These are phyloP conservation scores for Ophiostoma ips DNA, from an alignment of 2,329 filamentous ascomycete genomes.

Conservation along the genomic window DNA sequence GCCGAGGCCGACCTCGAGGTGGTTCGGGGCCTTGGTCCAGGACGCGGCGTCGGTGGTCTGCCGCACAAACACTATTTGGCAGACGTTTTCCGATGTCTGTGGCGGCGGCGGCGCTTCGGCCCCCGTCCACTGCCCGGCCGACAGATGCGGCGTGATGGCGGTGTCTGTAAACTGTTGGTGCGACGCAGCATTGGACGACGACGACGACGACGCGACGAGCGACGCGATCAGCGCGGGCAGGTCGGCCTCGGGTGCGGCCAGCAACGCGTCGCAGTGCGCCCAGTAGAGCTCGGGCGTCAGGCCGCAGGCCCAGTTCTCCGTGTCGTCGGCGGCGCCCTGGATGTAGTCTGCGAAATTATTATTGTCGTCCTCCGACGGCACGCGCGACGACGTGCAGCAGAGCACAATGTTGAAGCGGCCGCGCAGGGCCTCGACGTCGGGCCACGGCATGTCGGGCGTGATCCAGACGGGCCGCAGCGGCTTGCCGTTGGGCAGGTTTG, in stretches of 20 bases:
- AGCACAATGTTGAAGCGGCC: slow-evolving; percentile 57
- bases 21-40: slow-evolving; percentile 24
- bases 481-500: slow-evolving; percentile 41
- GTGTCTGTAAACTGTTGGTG: background rate
- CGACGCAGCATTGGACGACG: background rate
- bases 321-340: slow-evolving; percentile 89
- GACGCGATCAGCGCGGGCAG: slow-evolving; percentile 34
- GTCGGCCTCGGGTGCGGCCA: slow-evolving; percentile 52
- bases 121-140: slow-evolving; percentile 13
- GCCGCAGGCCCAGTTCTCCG: slow-evolving; percentile 79
- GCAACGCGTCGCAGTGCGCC: slow-evolving; percentile 46
- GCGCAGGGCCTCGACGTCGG: slow-evolving; percentile 18
- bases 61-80: slow-evolving; percentile 28
- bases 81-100: background rate
- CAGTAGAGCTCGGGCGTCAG: slow-evolving; percentile 73
- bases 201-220: slow-evolving; percentile 23
- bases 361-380: slow-evolving; percentile 48
- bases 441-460: slow-evolving; percentile 26
- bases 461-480: slow-evolving; percentile 72
- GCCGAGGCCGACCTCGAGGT: slow-evolving; percentile 49
- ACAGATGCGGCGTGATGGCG: slow-evolving; percentile 15
- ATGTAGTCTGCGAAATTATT: slow-evolving; percentile 95
- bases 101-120: background rate
- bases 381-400: slow-evolving; percentile 72
- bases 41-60: slow-evolving; percentile 29